These are phyloP conservation scores for Pyrenophora seminiperda DNA, from an alignment of 2,329 filamentous ascomycete species.

Conservation along the genomic window DNA sequence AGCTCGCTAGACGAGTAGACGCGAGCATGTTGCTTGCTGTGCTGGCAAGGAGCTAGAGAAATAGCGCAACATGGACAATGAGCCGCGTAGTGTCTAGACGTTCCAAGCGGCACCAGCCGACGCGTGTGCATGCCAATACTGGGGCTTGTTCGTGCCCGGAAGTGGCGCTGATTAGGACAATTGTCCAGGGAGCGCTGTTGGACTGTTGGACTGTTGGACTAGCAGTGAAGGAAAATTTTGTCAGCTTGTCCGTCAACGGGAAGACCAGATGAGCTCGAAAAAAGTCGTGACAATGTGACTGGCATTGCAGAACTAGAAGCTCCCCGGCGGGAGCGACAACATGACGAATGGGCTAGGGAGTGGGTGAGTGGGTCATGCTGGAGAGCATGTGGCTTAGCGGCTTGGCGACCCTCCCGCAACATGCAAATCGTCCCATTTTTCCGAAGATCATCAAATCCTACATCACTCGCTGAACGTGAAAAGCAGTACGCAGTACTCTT, in stretches of 20 bases:
- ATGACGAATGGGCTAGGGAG: not conserved
- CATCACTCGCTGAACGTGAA: conserved; percentile 15
- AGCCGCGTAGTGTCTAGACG: not conserved
- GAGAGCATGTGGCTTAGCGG: not conserved
- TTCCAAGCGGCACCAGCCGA: not conserved
- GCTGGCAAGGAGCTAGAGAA: conserved; percentile 2
- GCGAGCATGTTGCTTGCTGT: conserved; percentile 1
- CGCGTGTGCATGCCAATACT: conserved; percentile 4
- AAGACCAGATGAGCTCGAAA: not conserved
- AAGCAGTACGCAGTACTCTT: conserved; percentile 1
- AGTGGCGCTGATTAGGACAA: conserved; percentile 3
- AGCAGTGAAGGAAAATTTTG: not conserved
- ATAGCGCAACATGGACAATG: conserved; percentile 6
- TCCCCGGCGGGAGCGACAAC: not conserved
- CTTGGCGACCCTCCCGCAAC: conserved; percentile 1
- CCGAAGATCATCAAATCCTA: conserved; percentile 7
- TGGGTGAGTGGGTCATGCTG: not conserved
- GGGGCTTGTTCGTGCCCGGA: not conserved
- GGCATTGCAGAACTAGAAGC: not conserved
- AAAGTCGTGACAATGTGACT: not conserved
- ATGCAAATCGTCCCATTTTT: not conserved
- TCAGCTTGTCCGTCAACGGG: not conserved
- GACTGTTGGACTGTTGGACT: not conserved
- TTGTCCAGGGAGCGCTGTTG: not conserved
- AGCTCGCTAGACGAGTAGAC: not conserved